Conservation (phyloP, 345 rosid species). For the Physaria fendleri region DNA sequence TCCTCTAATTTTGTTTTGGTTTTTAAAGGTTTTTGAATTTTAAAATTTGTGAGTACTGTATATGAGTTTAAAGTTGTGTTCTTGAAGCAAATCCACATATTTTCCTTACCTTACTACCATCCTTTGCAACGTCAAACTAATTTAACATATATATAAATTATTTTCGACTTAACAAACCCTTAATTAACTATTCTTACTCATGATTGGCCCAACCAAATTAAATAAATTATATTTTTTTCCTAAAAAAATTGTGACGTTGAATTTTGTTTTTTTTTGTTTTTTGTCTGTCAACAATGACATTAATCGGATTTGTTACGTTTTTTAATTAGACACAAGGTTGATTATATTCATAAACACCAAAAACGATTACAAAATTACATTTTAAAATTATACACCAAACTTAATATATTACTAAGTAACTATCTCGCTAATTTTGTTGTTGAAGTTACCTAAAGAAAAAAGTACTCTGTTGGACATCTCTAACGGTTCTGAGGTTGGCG, state of each 20-base stretch:
- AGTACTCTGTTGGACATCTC: conserved; percentile 18
- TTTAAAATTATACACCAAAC: neutral
- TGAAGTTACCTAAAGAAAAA: conserved; percentile 17
- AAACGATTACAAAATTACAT: too few relatives aligned
- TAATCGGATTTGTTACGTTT: too few relatives aligned
- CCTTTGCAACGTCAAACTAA: conserved; percentile 10
- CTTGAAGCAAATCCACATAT: conserved; percentile 39
- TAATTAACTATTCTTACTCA: conserved; percentile 8
- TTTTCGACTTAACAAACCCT: too few relatives aligned
- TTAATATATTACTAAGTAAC: neutral
- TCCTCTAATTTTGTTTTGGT: too few relatives aligned
- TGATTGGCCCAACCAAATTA: conserved; percentile 25
- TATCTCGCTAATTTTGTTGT: conserved; percentile 14
- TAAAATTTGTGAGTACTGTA: too few relatives aligned
- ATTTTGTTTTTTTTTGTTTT: too few relatives aligned
- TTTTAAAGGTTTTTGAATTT: too few relatives aligned
- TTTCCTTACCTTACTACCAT: conserved; percentile 22
- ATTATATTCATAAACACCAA: too few relatives aligned
- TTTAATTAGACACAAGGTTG: too few relatives aligned
- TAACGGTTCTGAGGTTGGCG: conserved; percentile 36
- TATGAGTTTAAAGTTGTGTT: conserved; percentile 62
- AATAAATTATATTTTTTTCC: neutral
- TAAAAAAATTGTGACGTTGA: too few relatives aligned
- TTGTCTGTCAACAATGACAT: too few relatives aligned
- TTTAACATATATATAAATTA: neutral